phyloP scores from a whole-genome alignment of 768 basidiomycete species.

The Amanita brunnescens region DNA sequence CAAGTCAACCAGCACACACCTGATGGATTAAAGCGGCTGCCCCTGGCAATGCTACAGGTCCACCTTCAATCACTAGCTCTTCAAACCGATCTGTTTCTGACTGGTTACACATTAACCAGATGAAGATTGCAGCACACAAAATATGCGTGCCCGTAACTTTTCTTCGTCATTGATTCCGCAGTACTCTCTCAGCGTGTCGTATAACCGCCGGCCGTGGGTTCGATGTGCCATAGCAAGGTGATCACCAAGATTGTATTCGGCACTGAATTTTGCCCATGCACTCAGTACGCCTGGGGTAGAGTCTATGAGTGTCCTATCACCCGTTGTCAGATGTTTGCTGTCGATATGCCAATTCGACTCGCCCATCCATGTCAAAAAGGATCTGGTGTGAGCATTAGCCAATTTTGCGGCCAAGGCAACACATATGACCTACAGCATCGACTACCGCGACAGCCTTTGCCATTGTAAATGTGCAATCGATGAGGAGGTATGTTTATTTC shows the following conservation, averaged over 20 bases:
- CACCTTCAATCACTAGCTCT: slow-evolving; percentile 56
- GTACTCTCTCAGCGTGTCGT: slow-evolving; percentile 65
- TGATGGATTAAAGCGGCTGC: slow-evolving; percentile 45
- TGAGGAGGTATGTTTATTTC: background rate
- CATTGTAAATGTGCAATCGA: background rate
- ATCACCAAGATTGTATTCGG: slow-evolving; percentile 50
- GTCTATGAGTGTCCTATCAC: slow-evolving; percentile 60
- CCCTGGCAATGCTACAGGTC: slow-evolving; percentile 61
- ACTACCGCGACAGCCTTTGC: slow-evolving; percentile 26
- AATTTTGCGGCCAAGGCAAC: background rate
- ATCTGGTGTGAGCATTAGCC: slow-evolving; percentile 29
- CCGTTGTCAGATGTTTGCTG: background rate
- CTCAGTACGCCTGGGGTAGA: slow-evolving; percentile 77
- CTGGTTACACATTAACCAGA: slow-evolving; percentile 22
- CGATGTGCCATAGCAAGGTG: slow-evolving; percentile 39
- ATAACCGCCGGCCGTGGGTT: slow-evolving; percentile 69
- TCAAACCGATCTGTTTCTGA: slow-evolving; percentile 73
- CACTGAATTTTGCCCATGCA: slow-evolving; percentile 67
- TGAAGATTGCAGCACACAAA: background rate
- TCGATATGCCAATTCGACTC: slow-evolving; percentile 11
- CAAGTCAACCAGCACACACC: slow-evolving; percentile 23
- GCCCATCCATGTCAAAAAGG: slow-evolving; percentile 69
- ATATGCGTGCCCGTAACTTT: slow-evolving; percentile 42
- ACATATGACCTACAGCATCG: slow-evolving; percentile 38
- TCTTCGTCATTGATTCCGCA: slow-evolving; percentile 54